These are phyloP conservation scores for Inga oerstediana DNA, from an alignment of 306 rosid genomes.

Conservation along the genomic window DNA sequence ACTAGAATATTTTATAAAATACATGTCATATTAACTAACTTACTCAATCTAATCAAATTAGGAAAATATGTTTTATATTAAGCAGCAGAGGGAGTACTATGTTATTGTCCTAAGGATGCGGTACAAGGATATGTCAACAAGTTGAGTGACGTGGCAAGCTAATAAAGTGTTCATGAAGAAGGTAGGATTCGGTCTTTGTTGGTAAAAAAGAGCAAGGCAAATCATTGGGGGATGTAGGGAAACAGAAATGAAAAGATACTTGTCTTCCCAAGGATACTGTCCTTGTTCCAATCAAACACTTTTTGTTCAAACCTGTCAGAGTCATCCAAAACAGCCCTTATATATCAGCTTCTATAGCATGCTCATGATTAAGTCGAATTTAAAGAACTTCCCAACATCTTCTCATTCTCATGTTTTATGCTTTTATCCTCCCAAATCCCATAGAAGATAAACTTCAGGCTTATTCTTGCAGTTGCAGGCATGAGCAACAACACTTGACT, in stretches of 20 bases:
- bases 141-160: constrained; percentile 42
- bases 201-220: constrained; percentile 61
- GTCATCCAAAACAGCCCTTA: constrained; percentile 80
- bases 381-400: constrained; percentile 64
- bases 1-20: no score
- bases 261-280: constrained; percentile 87
- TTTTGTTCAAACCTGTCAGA: constrained; percentile 89
- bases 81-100: no score
- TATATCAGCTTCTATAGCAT: constrained; percentile 69
- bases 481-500: constrained; percentile 45
- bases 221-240: constrained; percentile 52
- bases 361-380: constrained; percentile 87
- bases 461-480: constrained; percentile 45
- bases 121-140: constrained; percentile 47
- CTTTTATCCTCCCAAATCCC: constrained; percentile 72
- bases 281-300: constrained; percentile 87
- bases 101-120: constrained; percentile 11
- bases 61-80: no score
- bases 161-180: constrained; percentile 38
- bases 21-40: no score
- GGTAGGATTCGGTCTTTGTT: constrained; percentile 48
- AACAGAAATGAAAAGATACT: constrained; percentile 70
- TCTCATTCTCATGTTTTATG: constrained; percentile 54
- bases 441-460: constrained; percentile 51
- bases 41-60: no score